Conservation (phyloP, 305 asterid genomes). For the Solanum hybrid region DNA sequence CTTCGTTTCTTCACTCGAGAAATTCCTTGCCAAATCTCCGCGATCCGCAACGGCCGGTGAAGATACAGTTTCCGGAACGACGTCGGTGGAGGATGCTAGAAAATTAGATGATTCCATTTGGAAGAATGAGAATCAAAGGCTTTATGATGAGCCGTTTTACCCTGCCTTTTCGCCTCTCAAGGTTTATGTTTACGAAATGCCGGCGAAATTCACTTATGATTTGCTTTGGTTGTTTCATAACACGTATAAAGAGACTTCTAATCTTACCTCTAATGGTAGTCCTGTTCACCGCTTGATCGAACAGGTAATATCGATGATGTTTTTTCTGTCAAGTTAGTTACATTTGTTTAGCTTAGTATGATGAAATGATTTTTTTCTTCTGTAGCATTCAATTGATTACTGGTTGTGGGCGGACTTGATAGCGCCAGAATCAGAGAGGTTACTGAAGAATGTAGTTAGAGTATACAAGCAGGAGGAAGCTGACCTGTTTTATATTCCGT, state of each 20-base stretch:
- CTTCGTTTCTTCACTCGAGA: constrained; percentile 67
- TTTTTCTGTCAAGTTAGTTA: neutral
- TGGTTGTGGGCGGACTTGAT: constrained; percentile 98
- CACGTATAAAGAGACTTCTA: constrained; percentile 53
- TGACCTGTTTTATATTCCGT: constrained; percentile 92
- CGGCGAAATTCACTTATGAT: constrained; percentile 81
- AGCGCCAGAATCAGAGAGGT: constrained; percentile 71
- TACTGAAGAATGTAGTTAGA: constrained; percentile 70
- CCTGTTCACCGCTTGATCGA: constrained; percentile 92
- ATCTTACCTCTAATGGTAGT: constrained; percentile 89
- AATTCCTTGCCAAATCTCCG: constrained; percentile 42
- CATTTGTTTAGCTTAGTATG: neutral
- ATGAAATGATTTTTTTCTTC: neutral
- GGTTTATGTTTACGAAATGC: constrained; percentile 88
- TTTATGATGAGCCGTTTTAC: constrained; percentile 24
- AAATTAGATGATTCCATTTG: constrained; percentile 49
- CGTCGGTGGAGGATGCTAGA: constrained; percentile 25
- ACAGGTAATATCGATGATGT: constrained; percentile 36
- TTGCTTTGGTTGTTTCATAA: constrained; percentile 64
- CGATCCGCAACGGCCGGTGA: constrained; percentile 16
- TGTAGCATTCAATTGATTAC: constrained; percentile 90
- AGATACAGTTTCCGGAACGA: constrained; percentile 34
- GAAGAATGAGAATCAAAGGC: constrained; percentile 40
- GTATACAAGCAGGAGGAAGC: constrained; percentile 84
- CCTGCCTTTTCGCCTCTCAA: constrained; percentile 31